Percentiles rank a stretch among this genome's conserved stretches.
Conservation (phyloP, 495 filamentous ascomycete genomes). For the Sordaria brevicollis region DNA sequence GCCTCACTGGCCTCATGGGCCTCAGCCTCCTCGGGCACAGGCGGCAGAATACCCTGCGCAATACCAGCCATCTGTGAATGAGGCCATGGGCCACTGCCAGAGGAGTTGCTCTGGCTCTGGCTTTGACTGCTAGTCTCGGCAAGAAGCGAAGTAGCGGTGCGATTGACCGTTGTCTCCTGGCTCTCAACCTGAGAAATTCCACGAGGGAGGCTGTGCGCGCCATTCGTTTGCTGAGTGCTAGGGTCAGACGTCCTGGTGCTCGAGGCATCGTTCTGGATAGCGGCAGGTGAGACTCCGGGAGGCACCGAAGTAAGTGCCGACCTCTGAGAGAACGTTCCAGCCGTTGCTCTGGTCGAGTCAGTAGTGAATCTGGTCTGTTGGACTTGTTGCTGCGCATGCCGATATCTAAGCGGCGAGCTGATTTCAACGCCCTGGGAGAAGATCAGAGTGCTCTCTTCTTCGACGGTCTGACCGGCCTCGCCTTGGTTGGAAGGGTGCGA, state of each 20-base stretch:
- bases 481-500: slow-evolving; percentile 44
- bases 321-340: slow-evolving; percentile 50
- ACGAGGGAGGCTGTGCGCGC: slow-evolving; percentile 24
- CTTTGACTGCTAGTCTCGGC: neutral
- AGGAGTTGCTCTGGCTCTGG: slow-evolving; percentile 26
- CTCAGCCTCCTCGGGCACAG: neutral
- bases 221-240: slow-evolving; percentile 61
- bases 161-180: slow-evolving; percentile 6
- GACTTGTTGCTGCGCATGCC: neutral
- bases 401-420: neutral
- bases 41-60: slow-evolving; percentile 23
- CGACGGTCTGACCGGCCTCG: slow-evolving; percentile 47
- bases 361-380: neutral
- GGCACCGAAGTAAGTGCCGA: slow-evolving; percentile 66
- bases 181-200: slow-evolving; percentile 49
- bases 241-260: slow-evolving; percentile 71
- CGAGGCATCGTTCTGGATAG: slow-evolving; percentile 76
- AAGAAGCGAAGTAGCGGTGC: neutral
- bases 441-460: slow-evolving; percentile 32
- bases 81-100: slow-evolving; percentile 30
- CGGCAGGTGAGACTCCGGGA: slow-evolving; percentile 61
- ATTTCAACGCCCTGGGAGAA: neutral
- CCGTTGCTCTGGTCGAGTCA: slow-evolving; percentile 23
- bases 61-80: slow-evolving; percentile 44
- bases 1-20: neutral